phyloP scores from a whole-genome alignment of 805 yeast genomes.

The Osmozyma mogii region DNA sequence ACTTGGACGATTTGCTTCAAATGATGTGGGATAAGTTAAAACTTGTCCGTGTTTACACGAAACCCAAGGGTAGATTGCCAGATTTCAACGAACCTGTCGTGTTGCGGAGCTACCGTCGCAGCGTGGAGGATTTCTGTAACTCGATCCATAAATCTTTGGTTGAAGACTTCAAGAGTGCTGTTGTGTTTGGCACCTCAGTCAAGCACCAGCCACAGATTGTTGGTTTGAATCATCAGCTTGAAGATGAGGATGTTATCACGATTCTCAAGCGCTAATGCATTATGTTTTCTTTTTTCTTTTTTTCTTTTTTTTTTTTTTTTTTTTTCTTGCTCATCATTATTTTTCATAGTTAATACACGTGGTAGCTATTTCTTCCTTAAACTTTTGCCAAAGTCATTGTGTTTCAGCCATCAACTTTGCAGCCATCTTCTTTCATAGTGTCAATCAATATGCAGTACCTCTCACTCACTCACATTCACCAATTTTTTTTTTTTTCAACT shows the following conservation, averaged over 20 bases:
- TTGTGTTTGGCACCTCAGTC: constrained; percentile 89
- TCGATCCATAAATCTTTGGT: constrained; percentile 92
- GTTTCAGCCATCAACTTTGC: no score
- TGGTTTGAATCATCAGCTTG: constrained; percentile 73
- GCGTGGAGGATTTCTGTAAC: constrained; percentile 95
- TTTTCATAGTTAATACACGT: no score
- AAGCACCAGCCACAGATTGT: constrained; percentile 98
- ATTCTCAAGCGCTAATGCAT: constrained; percentile 79
- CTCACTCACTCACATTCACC: no score
- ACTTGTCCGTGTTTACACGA: constrained; percentile 92
- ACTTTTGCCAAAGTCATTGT: no score
- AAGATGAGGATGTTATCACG: constrained; percentile 97
- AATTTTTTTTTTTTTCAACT: no score
- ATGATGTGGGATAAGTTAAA: constrained; percentile 92
- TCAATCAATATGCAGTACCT: no score
- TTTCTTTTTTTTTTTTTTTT: no score
- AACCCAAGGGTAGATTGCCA: constrained; percentile 91
- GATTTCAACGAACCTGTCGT: constrained; percentile 96
- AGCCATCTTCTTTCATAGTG: no score
- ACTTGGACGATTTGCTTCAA: constrained; percentile 87
- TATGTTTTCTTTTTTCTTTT: no score
- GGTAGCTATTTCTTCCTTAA: no score
- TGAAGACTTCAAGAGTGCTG: constrained; percentile 87
- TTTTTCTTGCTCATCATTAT: no score
- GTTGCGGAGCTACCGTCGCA: constrained; percentile 67